Evolutionary conservation across 495 filamentous ascomycete species (phyloP), one percentile per base, ranked within the genome.

Genomic region (Penicillium bialowiezense): DNA sequence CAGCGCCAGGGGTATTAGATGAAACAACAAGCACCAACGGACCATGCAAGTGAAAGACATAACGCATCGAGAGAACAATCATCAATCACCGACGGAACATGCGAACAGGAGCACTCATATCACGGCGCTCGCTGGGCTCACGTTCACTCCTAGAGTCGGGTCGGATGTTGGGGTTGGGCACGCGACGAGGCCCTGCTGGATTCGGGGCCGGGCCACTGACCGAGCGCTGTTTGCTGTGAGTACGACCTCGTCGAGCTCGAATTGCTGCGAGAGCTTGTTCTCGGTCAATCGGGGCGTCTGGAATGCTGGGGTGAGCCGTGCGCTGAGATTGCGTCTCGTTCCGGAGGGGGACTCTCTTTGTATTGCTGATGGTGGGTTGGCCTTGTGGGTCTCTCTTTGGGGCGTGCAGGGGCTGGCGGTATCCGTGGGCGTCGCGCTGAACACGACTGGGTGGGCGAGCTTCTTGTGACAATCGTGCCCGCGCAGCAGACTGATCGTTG

Each of bases 231-330:
- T 73, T 70, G 46, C 68, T 78, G 49, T 68, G 70, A 3, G 77
- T 67, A 39, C 74, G 61, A 3, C 69, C 72, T 32, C 76, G 68
- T 28, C 77, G 62, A 10, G 72, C 74, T 26, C 73, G 55, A 43
- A 80, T 79, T 52, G 77, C 73, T 19, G 77, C 77, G 2, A 80
- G 56, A 5, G 77, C 77, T 42, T 72, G 69, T 58, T 79, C 76
- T 17, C 75, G 65, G 49, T 69, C 74, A 29, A 80, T 71, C 3
- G 72, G 72, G 0, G 69, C 69, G 1, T 72, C 70, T 0, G 70
- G 65, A 10, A 71, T 52, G 21, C 54, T 32, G 40, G 62, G 46
- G 28, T 51, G 56, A 28, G 62, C 58, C 19, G 52, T 52, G 32
- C 60, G 57, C 41, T 68, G 55, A 7, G 59, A 39, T 9, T 53